These are phyloP conservation scores for Mucor plumbeus DNA, from an alignment of 371 early-diverging fungal species.

Conservation along the genomic window DNA sequence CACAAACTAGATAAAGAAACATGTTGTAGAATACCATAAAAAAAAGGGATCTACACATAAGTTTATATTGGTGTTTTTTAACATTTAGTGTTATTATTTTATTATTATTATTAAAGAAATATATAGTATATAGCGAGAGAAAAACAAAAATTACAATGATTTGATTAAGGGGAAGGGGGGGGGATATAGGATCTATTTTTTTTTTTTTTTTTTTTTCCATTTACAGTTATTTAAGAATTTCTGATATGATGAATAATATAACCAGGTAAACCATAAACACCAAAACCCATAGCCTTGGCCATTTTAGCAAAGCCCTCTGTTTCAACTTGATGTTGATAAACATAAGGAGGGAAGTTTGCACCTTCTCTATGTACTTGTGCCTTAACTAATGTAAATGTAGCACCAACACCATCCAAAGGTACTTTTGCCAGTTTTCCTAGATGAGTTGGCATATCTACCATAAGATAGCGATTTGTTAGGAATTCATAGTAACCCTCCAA, in stretches of 20 bases:
- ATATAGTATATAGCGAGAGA: constrained; percentile 7
- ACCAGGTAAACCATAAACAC: constrained; percentile 50
- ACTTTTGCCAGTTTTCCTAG: constrained; percentile 30
- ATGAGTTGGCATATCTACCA: constrained; percentile 55
- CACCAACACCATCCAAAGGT: constrained; percentile 30
- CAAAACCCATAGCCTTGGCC: constrained; percentile 61
- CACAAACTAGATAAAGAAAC: not conserved
- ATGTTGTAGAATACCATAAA: not conserved
- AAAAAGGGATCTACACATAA: not conserved
- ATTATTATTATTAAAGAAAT: not conserved
- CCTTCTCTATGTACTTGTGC: constrained; percentile 71
- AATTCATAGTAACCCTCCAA: constrained; percentile 49
- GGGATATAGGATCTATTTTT: not conserved
- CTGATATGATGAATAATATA: constrained; percentile 45
- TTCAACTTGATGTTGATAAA: constrained; percentile 70
- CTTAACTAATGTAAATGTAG: constrained; percentile 60
- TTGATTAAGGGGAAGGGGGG: not conserved
- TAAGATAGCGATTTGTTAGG: constrained; percentile 34
- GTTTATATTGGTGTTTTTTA: not conserved
- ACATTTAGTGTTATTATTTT: not conserved
- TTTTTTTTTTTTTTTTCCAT: not conserved
- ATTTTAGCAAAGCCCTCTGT: constrained; percentile 80
- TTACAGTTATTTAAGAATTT: constrained; percentile 16
- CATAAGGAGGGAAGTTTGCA: constrained; percentile 64
- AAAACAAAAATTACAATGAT: not conserved